Evolutionary conservation across 2,329 filamentous ascomycete species (phyloP), one percentile per base, ranked within the genome.

Genomic region (Alternaria incomplexa): DNA sequence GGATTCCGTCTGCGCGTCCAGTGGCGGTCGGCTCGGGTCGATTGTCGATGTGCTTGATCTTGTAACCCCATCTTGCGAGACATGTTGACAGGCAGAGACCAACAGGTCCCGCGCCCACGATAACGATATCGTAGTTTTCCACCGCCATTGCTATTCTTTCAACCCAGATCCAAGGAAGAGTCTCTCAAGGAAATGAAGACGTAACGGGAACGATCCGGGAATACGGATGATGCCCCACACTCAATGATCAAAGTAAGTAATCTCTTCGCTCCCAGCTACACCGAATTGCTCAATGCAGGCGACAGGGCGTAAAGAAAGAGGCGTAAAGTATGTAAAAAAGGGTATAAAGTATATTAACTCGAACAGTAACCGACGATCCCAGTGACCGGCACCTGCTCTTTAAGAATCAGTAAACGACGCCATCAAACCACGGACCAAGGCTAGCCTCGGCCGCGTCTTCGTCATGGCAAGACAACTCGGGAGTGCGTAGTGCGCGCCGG

Each of bases 41-140:
- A 81, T 96, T 97, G 82, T 97, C 94, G 76, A 97, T 93, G 81
- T 97, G 93, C 84, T 95, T 97, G 80, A 97, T 93, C 79, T 89
- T 93, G 85, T 97, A 97, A 20, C 94, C 94, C 93, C 93, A 97
- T 83, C 93, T 87, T 64, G 93, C 92, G 65, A 97, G 87, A 77
- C 92, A 95, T 28, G 93, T 93, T 9, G 93, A 96, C 23, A 97
- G 86, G 82, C 96, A 90, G 61, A 97, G 87, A 58, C 94, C 94
- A 44, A 94, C 93, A 5, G 94, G 94, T 15, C 94, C 94, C 59
- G 94, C 94, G 67, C 94, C 94, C 58, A 97, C 86, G 69, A 97
- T 93, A 71, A 97, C 93, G 54, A 87, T 86, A 73, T 91, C 89
- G 80, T 89, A 90, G 57, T 82, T 85, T 61, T 86, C 83, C 52